These are phyloP conservation scores for Botryotinia narcissicola DNA, from an alignment of 2,329 filamentous ascomycete genomes.

Conservation along the genomic window DNA sequence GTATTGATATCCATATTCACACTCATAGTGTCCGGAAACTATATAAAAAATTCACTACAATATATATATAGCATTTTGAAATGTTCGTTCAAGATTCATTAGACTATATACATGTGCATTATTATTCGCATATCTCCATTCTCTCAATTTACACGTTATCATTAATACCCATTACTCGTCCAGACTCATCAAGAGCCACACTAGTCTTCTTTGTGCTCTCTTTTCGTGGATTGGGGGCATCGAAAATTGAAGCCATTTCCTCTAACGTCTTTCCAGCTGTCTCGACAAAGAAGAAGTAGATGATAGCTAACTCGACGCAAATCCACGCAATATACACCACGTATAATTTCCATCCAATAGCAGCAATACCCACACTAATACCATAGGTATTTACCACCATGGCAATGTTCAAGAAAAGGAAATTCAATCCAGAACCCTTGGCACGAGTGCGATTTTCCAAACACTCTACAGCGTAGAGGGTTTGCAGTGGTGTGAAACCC, in stretches of 20 bases:
- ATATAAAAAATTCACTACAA: background rate
- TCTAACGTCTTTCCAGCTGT: conserved; percentile 34
- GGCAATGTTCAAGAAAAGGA: conserved; percentile 38
- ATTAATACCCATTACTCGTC: background rate
- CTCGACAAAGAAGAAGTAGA: conserved; percentile 39
- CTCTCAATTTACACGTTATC: background rate
- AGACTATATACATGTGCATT: background rate
- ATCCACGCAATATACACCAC: conserved; percentile 33
- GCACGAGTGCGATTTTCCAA: conserved; percentile 47
- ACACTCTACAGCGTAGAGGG: conserved; percentile 49
- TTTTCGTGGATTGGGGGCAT: conserved; percentile 5
- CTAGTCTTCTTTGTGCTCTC: background rate
- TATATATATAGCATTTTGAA: background rate
- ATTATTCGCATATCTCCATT: too few species aligned
- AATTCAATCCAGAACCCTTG: conserved; percentile 48
- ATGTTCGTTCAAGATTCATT: background rate
- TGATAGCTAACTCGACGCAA: conserved; percentile 26
- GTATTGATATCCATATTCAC: conserved; percentile 14
- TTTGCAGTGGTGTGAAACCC: conserved; percentile 46
- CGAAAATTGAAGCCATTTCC: conserved; percentile 32
- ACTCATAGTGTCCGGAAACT: background rate
- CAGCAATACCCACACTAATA: conserved; percentile 41
- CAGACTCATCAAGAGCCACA: background rate
- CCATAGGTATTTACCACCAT: conserved; percentile 43
- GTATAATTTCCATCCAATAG: conserved; percentile 40